These are phyloP conservation scores for Neurospora africana DNA, from an alignment of 495 filamentous ascomycete genomes.

Conservation along the genomic window DNA sequence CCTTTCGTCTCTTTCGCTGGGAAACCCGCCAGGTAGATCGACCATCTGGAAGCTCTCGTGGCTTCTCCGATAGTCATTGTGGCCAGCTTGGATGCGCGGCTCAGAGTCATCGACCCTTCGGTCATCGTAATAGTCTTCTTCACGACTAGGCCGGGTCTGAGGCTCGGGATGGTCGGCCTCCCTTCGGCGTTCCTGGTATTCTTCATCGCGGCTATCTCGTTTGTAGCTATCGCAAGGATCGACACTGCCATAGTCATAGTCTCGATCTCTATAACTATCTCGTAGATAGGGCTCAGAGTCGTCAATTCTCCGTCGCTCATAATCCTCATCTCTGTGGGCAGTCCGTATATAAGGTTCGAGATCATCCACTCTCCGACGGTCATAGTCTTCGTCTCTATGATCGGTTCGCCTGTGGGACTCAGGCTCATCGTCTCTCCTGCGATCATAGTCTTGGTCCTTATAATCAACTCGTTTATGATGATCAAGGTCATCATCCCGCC, in stretches of 20 bases:
- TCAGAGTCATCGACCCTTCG: background rate
- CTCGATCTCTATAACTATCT: conserved; percentile 9
- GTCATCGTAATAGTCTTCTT: too few relatives aligned
- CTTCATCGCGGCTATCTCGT: background rate
- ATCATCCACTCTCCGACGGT: conserved; percentile 13
- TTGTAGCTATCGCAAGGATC: background rate
- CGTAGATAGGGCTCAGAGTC: conserved; percentile 14
- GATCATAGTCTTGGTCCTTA: conserved; percentile 1
- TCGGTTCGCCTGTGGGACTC: background rate
- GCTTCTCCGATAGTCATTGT: background rate
- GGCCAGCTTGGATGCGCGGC: background rate
- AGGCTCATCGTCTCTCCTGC: background rate
- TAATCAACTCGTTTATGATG: background rate
- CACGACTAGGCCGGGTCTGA: too few relatives aligned
- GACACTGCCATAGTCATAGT: background rate
- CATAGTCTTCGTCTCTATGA: conserved; percentile 12
- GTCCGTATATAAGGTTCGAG: conserved; percentile 5
- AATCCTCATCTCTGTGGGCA: conserved; percentile 7
- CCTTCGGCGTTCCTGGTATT: conserved; percentile 8
- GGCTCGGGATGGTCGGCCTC: conserved; percentile 2
- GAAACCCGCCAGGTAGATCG: background rate
- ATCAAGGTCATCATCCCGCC: conserved; percentile 3
- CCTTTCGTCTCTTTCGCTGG: background rate
- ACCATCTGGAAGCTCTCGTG: background rate
- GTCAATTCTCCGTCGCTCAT: background rate